A percentile compares a stretch with the other conserved stretches of the same genome.
Evolutionary conservation across 2,329 filamentous ascomycete genomes (phyloP).

Genomic region (Orbilia blumenaviensis): DNA sequence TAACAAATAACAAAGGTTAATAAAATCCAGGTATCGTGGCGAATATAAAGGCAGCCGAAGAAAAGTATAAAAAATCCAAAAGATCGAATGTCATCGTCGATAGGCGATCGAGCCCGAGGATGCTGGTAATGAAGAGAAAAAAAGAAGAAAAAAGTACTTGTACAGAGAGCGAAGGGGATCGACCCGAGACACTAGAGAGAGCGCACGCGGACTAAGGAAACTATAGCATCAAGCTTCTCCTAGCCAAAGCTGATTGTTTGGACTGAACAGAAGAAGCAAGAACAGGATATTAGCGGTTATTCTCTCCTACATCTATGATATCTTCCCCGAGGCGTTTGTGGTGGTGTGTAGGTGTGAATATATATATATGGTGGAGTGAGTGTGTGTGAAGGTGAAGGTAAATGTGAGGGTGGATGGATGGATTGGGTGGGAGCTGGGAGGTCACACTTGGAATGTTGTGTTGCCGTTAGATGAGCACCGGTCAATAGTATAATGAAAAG

Average conservation of each 20-base stretch:
- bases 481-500: constrained; percentile 33
- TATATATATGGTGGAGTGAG: neutral
- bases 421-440: constrained; percentile 1
- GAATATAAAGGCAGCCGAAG: neutral
- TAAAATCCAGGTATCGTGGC: constrained; percentile 25
- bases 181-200: constrained; percentile 7
- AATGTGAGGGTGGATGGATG: neutral
- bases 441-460: constrained; percentile 39
- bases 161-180: constrained; percentile 18
- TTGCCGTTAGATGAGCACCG: constrained; percentile 19
- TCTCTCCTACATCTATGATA: constrained; percentile 3
- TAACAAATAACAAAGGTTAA: neutral
- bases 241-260: constrained; percentile 16
- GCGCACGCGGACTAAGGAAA: constrained; percentile 13
- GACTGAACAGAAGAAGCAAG: constrained; percentile 11
- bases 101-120: neutral
- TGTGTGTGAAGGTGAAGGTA: neutral
- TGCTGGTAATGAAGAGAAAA: constrained; percentile 13
- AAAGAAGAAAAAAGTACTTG: neutral
- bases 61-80: neutral
- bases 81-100: constrained; percentile 4
- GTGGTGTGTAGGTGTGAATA: neutral
- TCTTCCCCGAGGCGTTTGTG: constrained; percentile 7
- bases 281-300: constrained; percentile 16
- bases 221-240: constrained; percentile 5